phyloP scores from a whole-genome alignment of 192 early-diverging fungal species.

The Pilobolus umbonatus region DNA sequence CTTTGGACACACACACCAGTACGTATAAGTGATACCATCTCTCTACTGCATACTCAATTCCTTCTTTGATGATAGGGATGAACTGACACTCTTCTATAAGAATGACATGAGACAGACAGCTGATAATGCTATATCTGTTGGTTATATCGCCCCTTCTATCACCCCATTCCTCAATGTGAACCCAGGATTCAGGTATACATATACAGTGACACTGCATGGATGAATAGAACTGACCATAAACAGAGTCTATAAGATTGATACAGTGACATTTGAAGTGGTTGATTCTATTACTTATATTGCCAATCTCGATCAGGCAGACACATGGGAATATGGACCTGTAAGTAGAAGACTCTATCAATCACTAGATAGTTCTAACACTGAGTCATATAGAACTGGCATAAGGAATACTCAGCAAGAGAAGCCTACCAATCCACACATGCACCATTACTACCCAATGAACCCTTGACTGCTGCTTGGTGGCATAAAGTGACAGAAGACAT shows the following conservation, averaged over 20 bases:
- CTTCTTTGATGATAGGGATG: constrained; percentile 29
- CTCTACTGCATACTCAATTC: background rate
- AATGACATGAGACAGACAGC: constrained; percentile 26
- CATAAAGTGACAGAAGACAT: constrained; percentile 45
- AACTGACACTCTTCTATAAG: constrained; percentile 48
- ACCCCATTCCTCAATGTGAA: constrained; percentile 48
- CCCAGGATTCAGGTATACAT: constrained; percentile 46
- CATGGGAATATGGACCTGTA: constrained; percentile 36
- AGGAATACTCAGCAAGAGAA: constrained; percentile 47
- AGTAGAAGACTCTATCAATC: background rate
- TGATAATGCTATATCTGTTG: constrained; percentile 39
- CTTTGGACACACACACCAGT: constrained; percentile 53
- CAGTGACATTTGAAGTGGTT: constrained; percentile 47
- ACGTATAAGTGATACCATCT: background rate
- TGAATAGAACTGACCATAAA: background rate
- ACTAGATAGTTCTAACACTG: background rate
- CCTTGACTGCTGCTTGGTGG: constrained; percentile 47
- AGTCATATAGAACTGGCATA: constrained; percentile 43
- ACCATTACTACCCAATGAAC: constrained; percentile 12
- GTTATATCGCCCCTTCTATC: constrained; percentile 48
- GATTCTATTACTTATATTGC: constrained; percentile 52
- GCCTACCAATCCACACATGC: constrained; percentile 29
- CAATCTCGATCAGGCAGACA: constrained; percentile 36
- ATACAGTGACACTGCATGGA: background rate
- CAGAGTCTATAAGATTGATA: constrained; percentile 51